Evolutionary conservation across 345 rosid species (phyloP).

Genomic region (Acer campestre): DNA sequence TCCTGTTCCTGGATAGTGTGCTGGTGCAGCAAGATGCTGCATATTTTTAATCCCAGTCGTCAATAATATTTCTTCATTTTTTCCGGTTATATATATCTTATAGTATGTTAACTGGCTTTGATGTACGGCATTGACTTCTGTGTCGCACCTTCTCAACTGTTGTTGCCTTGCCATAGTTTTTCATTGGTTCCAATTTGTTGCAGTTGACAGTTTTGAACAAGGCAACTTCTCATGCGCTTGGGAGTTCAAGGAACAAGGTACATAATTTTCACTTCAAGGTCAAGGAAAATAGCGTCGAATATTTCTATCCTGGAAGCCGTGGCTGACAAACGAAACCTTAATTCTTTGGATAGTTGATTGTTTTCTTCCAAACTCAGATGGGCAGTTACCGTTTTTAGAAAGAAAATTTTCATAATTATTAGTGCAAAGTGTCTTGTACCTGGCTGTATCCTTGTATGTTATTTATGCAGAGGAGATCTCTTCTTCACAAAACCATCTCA

Average conservation of each 20-base stretch:
- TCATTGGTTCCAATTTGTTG: slow-evolving; percentile 16
- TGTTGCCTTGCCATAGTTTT: background rate
- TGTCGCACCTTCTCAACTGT: background rate
- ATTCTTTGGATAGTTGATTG: background rate
- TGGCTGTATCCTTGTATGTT: background rate
- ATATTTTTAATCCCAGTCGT: background rate
- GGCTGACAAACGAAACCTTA: slow-evolving; percentile 23
- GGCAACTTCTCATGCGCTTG: slow-evolving; percentile 26
- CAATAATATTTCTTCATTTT: background rate
- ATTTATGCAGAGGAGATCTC: background rate
- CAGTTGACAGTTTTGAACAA: slow-evolving; percentile 72
- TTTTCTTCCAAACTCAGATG: background rate
- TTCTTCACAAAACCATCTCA: too few species aligned
- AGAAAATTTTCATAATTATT: background rate
- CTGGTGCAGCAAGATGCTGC: background rate
- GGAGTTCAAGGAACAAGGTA: slow-evolving; percentile 49
- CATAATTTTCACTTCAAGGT: slow-evolving; percentile 79
- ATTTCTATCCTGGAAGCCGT: slow-evolving; percentile 71
- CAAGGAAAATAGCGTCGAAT: slow-evolving; percentile 74
- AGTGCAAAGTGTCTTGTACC: too few species aligned
- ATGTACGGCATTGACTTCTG: background rate
- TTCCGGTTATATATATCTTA: background rate
- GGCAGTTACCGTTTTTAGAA: background rate
- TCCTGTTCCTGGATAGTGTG: background rate
- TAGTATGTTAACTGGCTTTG: background rate